phyloP scores from a whole-genome alignment of 495 filamentous ascomycete genomes.

The Penicillium salamii region DNA sequence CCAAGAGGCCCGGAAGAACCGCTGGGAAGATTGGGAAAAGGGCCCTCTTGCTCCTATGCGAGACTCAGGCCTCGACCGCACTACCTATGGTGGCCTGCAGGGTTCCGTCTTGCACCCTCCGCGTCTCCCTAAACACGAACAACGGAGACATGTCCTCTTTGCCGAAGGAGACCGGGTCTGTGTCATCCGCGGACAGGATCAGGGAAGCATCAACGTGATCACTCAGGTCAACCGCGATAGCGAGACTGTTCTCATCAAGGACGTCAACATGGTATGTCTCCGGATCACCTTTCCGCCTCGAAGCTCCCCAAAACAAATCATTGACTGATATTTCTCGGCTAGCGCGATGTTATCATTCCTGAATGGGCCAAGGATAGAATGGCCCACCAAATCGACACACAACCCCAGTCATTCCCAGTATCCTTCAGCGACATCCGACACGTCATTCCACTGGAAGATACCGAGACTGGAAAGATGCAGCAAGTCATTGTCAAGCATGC shows the following conservation, averaged over 20 bases:
- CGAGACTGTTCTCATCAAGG: conserved; percentile 59
- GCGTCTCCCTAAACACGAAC: conserved; percentile 41
- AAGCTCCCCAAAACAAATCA: background rate
- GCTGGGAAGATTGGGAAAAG: conserved; percentile 70
- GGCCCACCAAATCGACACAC: conserved; percentile 38
- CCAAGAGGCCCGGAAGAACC: conserved; percentile 30
- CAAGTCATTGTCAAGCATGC: conserved; percentile 77
- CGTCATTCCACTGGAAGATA: conserved; percentile 70
- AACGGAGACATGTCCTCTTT: conserved; percentile 61
- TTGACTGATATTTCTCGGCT: conserved; percentile 10
- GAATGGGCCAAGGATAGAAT: conserved; percentile 47
- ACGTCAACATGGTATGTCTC: conserved; percentile 63
- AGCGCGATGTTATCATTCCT: conserved; percentile 60
- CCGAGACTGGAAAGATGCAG: conserved; percentile 54
- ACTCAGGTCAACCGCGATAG: conserved; percentile 50
- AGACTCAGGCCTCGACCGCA: conserved; percentile 53
- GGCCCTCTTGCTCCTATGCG: conserved; percentile 73
- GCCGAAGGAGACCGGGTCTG: conserved; percentile 72
- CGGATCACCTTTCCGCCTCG: background rate
- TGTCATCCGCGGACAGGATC: conserved; percentile 68
- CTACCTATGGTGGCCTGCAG: conserved; percentile 50
- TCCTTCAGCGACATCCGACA: conserved; percentile 71
- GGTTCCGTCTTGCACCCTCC: conserved; percentile 33
- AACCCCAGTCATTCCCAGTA: conserved; percentile 48
- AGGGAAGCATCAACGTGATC: conserved; percentile 76